phyloP scores from a whole-genome alignment of 2,329 filamentous ascomycete species.

The Aphanocladium album region DNA sequence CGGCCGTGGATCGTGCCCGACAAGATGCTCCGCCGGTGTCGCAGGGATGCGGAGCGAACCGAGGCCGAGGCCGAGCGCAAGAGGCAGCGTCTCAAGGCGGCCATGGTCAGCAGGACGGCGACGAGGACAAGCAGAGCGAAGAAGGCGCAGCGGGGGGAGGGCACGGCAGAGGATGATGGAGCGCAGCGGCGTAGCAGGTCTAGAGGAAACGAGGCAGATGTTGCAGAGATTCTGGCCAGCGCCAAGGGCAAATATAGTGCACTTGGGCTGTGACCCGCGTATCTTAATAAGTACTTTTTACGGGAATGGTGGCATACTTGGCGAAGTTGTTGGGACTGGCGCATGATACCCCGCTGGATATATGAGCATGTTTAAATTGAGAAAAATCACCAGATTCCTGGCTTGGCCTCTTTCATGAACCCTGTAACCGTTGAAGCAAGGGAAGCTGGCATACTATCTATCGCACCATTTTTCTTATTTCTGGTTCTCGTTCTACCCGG shows the following conservation, averaged over 20 bases:
- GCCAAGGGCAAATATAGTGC: conserved; percentile 29
- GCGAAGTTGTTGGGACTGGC: not conserved
- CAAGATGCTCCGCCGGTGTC: conserved; percentile 45
- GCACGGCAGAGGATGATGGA: conserved; percentile 1
- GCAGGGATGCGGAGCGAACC: conserved; percentile 39
- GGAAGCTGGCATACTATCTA: no score
- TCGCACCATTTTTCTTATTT: no score
- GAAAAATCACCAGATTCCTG: not conserved
- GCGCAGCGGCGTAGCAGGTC: not conserved
- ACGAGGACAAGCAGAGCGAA: not conserved
- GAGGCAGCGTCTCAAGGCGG: conserved; percentile 20
- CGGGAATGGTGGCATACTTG: not conserved
- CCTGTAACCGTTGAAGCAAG: no score
- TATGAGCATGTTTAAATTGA: not conserved
- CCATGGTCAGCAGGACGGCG: conserved; percentile 10
- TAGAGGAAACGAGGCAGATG: conserved; percentile 5
- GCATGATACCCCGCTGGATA: not conserved
- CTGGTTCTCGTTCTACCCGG: no score
- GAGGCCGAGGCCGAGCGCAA: conserved; percentile 24
- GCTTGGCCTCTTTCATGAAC: not conserved
- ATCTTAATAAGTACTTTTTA: not conserved
- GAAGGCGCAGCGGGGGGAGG: not conserved
- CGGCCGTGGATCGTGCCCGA: conserved; percentile 51
- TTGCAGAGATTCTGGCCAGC: conserved; percentile 12
- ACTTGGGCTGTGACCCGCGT: conserved; percentile 26